A percentile compares a stretch with the other conserved stretches of the same genome.
phyloP scores from a whole-genome alignment of 176 grass and related monocot genomes.

The Luzula sylvatica region DNA sequence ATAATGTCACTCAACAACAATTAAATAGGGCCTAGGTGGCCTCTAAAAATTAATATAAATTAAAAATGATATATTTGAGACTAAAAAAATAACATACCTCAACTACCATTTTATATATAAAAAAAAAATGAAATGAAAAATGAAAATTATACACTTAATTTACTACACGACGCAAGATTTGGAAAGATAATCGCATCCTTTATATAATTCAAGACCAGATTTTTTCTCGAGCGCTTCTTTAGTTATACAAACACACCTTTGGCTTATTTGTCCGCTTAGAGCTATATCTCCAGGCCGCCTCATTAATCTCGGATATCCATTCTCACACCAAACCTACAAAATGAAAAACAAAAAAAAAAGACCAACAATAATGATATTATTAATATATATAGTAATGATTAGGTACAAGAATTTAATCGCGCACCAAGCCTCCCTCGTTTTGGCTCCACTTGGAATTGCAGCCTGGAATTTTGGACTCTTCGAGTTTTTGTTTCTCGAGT shows the following conservation, averaged over 20 bases:
- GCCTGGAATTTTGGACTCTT: slow-evolving; percentile 73
- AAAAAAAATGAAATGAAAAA: background rate
- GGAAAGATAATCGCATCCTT: slow-evolving; percentile 57
- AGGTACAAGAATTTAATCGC: too few species aligned
- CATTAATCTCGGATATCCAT: slow-evolving; percentile 69
- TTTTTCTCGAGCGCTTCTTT: slow-evolving; percentile 56
- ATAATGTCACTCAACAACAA: too few species aligned
- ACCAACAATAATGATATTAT: background rate
- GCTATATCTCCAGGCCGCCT: slow-evolving; percentile 65
- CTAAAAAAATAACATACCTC: too few species aligned
- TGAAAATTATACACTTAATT: background rate
- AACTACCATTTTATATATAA: too few species aligned
- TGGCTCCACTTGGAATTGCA: slow-evolving; percentile 96
- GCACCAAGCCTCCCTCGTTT: slow-evolving; percentile 75
- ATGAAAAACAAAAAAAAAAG: slow-evolving; percentile 1
- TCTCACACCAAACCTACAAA: slow-evolving; percentile 83
- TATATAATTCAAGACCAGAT: slow-evolving; percentile 48
- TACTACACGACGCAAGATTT: slow-evolving; percentile 57
- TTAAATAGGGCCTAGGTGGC: too few species aligned
- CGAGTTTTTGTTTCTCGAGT: slow-evolving; percentile 75
- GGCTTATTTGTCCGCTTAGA: slow-evolving; percentile 74
- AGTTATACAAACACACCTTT: slow-evolving; percentile 70
- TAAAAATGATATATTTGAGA: too few species aligned
- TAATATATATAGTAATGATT: too few species aligned
- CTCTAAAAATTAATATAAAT: too few species aligned